Percentiles rank a stretch among this genome's conserved stretches.
Conservation (phyloP, 805 yeast species). For the Lipomyces orientalis region DNA sequence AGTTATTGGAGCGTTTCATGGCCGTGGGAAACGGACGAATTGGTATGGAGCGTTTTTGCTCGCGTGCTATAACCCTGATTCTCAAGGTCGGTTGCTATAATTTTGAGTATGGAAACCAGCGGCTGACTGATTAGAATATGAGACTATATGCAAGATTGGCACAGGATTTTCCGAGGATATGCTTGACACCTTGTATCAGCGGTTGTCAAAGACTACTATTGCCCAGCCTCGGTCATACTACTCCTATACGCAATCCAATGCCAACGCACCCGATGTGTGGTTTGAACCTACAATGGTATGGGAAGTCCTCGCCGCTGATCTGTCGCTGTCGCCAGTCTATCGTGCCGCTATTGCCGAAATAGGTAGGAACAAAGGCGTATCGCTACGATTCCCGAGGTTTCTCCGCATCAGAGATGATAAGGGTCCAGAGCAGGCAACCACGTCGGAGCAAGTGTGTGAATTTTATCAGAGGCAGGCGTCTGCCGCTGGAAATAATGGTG, state of each 20-base stretch:
- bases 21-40: conserved; percentile 94
- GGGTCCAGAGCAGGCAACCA: conserved; percentile 82
- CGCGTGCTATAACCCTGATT: conserved; percentile 87
- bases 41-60: conserved; percentile 91
- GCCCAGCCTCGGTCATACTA: conserved; percentile 68
- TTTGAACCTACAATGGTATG: conserved; percentile 83
- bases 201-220: conserved; percentile 70
- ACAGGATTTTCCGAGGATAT: conserved; percentile 94
- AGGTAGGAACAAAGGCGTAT: conserved; percentile 72
- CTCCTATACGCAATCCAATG: conserved; percentile 61
- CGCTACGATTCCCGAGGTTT: conserved; percentile 88
- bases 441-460: conserved; percentile 81
- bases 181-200: conserved; percentile 62
- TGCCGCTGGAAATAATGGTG: conserved; percentile 19
- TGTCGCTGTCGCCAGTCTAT: conserved; percentile 85
- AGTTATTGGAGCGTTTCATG: conserved; percentile 91
- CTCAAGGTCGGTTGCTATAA: conserved; percentile 53
- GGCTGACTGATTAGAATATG: conserved; percentile 61
- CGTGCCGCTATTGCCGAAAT: conserved; percentile 77
- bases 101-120: neutral
- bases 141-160: conserved; percentile 95
- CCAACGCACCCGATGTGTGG: conserved; percentile 92
- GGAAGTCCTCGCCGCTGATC: conserved; percentile 90
- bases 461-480: conserved; percentile 71
- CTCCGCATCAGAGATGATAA: conserved; percentile 85